Percentiles rank a stretch among this genome's conserved stretches.
These are phyloP conservation scores for Medicago ruthenica DNA, from an alignment of 306 rosid genomes.

Conservation along the genomic window DNA sequence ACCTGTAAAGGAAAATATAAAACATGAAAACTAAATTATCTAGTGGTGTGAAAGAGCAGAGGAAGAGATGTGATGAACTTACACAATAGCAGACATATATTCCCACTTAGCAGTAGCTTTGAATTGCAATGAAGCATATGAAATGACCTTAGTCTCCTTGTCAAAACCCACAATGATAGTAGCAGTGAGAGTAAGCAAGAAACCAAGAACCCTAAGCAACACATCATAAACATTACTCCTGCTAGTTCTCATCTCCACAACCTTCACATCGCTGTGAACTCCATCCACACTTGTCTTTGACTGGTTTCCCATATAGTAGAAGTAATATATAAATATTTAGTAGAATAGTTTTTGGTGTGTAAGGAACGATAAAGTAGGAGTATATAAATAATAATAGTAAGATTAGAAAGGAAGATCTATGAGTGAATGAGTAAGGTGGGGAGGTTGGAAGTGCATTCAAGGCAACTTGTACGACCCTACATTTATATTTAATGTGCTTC, in stretches of 20 bases:
- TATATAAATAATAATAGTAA: neutral
- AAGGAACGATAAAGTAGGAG: neutral
- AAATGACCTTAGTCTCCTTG: constrained; percentile 51
- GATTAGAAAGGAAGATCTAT: neutral
- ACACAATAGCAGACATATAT: constrained; percentile 72
- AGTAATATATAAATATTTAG: neutral
- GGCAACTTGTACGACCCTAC: constrained; percentile 41
- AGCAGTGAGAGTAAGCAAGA: constrained; percentile 55
- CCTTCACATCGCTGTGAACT: constrained; percentile 49
- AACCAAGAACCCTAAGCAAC: constrained; percentile 45
- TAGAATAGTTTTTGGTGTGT: neutral
- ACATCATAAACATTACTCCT: constrained; percentile 38
- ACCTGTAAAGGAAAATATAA: too few species aligned
- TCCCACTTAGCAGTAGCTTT: constrained; percentile 70
- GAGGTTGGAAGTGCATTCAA: constrained; percentile 57
- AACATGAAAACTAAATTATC: too few species aligned
- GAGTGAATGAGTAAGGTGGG: constrained; percentile 57
- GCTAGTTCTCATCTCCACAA: constrained; percentile 34
- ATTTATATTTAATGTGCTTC: constrained; percentile 17
- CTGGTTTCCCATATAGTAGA: constrained; percentile 31
- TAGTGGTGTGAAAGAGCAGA: too few species aligned
- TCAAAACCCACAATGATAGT: constrained; percentile 54
- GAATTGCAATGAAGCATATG: constrained; percentile 55
- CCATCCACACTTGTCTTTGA: constrained; percentile 37
- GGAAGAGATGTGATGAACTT: constrained; percentile 27